phyloP scores from a whole-genome alignment of 2,329 filamentous ascomycete genomes.

The Colletotrichum sublineola region DNA sequence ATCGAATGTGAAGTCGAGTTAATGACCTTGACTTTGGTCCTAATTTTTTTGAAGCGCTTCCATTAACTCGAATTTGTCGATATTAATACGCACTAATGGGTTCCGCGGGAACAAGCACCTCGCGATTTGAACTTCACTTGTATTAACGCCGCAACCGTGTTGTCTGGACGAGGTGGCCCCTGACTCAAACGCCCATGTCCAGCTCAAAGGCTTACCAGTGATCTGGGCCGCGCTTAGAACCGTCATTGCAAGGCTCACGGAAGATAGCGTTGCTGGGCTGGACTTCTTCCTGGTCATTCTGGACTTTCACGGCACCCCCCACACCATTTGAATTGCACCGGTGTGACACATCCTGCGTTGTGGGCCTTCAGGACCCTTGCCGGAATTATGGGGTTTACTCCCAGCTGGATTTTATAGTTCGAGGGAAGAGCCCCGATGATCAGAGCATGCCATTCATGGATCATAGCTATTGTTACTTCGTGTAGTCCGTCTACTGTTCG shows the following conservation, averaged over 20 bases:
- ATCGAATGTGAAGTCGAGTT: background rate
- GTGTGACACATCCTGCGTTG: constrained; percentile 7
- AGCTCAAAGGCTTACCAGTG: background rate
- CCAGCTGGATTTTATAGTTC: background rate
- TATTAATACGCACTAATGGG: background rate
- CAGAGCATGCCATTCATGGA: background rate
- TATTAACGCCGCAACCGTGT: constrained; percentile 21
- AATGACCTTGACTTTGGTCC: background rate
- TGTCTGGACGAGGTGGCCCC: constrained; percentile 8
- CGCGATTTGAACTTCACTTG: background rate
- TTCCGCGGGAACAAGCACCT: background rate
- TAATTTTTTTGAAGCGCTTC: background rate
- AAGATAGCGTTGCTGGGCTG: constrained; percentile 10
- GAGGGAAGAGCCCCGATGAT: background rate
- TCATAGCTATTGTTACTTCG: background rate
- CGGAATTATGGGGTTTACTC: background rate
- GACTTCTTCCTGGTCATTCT: constrained; percentile 21
- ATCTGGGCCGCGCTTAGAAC: background rate
- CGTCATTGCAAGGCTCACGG: background rate
- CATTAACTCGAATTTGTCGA: background rate
- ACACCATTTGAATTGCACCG: background rate
- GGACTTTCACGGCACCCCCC: constrained; percentile 1
- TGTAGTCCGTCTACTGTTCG: background rate
- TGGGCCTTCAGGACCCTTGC: background rate
- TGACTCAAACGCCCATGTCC: constrained; percentile 25